These are phyloP conservation scores for Teratosphaeria gauchensis DNA, from an alignment of 2,329 filamentous ascomycete genomes.

Conservation along the genomic window DNA sequence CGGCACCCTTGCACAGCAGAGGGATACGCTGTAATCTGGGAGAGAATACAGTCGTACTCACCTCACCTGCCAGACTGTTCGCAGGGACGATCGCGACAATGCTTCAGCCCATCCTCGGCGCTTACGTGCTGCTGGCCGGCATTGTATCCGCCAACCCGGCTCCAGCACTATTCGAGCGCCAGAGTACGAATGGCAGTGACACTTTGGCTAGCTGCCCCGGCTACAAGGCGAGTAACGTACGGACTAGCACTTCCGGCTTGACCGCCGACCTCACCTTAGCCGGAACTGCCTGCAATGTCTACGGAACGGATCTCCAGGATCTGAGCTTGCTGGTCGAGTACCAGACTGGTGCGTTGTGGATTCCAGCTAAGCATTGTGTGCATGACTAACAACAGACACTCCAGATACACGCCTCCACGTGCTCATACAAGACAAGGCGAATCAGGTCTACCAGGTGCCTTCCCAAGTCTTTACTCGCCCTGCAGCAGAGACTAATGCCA, in stretches of 20 bases:
- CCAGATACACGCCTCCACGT: slow-evolving; percentile 55
- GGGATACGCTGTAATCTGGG: no score
- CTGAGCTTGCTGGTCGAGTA: slow-evolving; percentile 53
- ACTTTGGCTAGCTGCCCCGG: slow-evolving; percentile 48
- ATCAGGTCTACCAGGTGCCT: slow-evolving; percentile 65
- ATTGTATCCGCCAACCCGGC: background rate
- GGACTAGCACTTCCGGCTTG: slow-evolving; percentile 44
- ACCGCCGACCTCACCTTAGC: slow-evolving; percentile 62
- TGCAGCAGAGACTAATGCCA: slow-evolving; percentile 18
- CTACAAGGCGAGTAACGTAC: slow-evolving; percentile 55
- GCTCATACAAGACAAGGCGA: slow-evolving; percentile 55
- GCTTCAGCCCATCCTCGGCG: background rate
- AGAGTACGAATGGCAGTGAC: background rate
- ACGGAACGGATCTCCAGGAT: slow-evolving; percentile 47
- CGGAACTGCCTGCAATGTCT: slow-evolving; percentile 53
- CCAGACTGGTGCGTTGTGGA: slow-evolving; percentile 42
- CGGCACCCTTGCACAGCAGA: background rate
- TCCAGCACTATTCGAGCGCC: background rate
- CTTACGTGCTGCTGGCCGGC: background rate
- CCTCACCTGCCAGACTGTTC: background rate
- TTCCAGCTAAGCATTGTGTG: background rate
- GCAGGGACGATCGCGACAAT: background rate
- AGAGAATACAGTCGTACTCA: background rate
- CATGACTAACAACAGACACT: background rate
- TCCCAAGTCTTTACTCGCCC: slow-evolving; percentile 58